phyloP scores from a whole-genome alignment of 108 stramenopile genomes.

The Conticribra weissflogii region DNA sequence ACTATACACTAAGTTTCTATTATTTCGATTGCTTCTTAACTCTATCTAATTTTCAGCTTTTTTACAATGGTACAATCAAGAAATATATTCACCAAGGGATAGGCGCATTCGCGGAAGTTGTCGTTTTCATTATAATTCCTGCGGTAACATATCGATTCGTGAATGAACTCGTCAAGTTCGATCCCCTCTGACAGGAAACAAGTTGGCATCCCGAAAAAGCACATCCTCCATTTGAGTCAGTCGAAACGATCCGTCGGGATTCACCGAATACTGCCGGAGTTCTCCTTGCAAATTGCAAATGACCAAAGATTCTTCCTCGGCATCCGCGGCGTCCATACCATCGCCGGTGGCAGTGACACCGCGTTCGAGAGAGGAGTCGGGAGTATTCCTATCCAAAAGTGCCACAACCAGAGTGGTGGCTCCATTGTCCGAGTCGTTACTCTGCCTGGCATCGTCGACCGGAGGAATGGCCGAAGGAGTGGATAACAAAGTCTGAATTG shows the following conservation, averaged over 20 bases:
- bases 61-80: too few species aligned
- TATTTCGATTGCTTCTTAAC: too few species aligned
- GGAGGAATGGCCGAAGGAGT: too few species aligned
- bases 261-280: constrained; percentile 41
- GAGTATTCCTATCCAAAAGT: constrained; percentile 25
- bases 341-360: constrained; percentile 1
- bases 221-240: constrained; percentile 41
- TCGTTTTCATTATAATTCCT: too few species aligned
- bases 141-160: too few species aligned
- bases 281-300: constrained; percentile 37
- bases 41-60: neutral
- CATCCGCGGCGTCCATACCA: neutral
- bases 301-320: constrained; percentile 24
- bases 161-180: too few species aligned
- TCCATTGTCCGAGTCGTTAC: too few species aligned
- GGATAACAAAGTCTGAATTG: constrained; percentile 20
- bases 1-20: too few species aligned
- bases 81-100: too few species aligned
- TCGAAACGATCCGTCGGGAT: constrained; percentile 9
- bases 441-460: too few species aligned
- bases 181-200: neutral
- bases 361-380: constrained; percentile 13
- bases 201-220: constrained; percentile 9
- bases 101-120: too few species aligned
- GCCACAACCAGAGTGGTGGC: constrained; percentile 32